Evolutionary conservation across 2,329 filamentous ascomycete species (phyloP), one percentile per base, ranked within the genome.

Genomic region (Ascochyta fabae): DNA sequence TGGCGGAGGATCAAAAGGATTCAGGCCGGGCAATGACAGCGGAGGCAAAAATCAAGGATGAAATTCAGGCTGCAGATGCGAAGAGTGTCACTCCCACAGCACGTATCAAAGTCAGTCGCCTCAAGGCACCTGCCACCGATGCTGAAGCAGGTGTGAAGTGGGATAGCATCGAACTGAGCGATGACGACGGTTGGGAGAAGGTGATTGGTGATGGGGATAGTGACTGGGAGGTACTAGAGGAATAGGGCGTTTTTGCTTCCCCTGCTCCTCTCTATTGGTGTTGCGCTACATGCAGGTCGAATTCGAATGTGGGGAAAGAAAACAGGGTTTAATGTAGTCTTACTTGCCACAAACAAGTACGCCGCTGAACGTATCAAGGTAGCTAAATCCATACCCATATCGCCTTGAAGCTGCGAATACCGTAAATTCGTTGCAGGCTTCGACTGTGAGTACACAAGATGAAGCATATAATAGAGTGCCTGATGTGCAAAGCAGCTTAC

Each of bases 141-240:
- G 9, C 22, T 2, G 45, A 49, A 12, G 34, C 13, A 10, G 24
- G 41, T 4, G 15, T 13, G 12, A 45, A 56, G 3, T 56, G 53
- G 53, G 47, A 49, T 4, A 33, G 15, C 2, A 15, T 50, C 19
- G 42, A 56, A 3, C 29, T 56, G 3, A 56, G 47, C 24, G 53
- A 50, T 15, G 46, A 56, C 16, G 53, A 56, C 7, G 53, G 31
- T 3, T 56, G 53, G 53, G 53, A 56, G 27, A 38, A 55, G 40
- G 45, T 54, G 6, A 23, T 9, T 15, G 36, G 3, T 6, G 46
- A 38, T 6, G 52, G 26, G 7, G 36, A 15, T n/a, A 31, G 3
- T 29, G 47, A 47, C 15, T 56, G 53, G 53, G 53, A 56, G 36
- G 29, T 56, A 12, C 31, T 54, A n/a, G 26, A 31, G 27, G 31